These are phyloP conservation scores for Malus hybrid DNA, from an alignment of 331 rosid genomes.

Conservation along the genomic window DNA sequence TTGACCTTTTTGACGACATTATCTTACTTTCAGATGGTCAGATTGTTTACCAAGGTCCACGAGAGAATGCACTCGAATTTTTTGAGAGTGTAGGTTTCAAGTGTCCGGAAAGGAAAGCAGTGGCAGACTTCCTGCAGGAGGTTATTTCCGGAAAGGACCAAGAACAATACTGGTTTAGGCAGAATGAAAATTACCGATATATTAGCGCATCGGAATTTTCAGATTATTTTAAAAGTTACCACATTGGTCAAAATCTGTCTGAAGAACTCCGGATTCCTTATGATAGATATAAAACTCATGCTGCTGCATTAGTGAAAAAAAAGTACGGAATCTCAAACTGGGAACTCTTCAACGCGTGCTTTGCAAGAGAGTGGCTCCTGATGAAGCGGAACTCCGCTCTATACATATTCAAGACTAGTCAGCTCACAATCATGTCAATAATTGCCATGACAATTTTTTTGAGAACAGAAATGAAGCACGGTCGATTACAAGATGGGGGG, in stretches of 20 bases:
- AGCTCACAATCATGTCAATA: conserved; percentile 45
- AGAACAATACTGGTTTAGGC: conserved; percentile 45
- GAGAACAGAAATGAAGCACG: conserved; percentile 41
- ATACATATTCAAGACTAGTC: conserved; percentile 50
- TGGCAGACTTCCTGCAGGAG: conserved; percentile 56
- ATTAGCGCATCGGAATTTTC: conserved; percentile 31
- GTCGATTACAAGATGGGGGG: conserved; percentile 38
- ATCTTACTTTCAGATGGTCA: conserved; percentile 57
- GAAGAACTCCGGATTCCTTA: conserved; percentile 37
- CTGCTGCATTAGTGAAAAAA: conserved; percentile 39
- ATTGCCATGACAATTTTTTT: conserved; percentile 46
- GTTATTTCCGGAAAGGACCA: conserved; percentile 57
- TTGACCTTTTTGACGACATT: conserved; percentile 51
- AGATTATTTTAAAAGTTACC: conserved; percentile 20
- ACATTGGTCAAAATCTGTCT: conserved; percentile 29
- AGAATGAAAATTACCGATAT: conserved; percentile 29
- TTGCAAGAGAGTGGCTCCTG: conserved; percentile 58
- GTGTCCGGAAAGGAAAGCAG: conserved; percentile 60
- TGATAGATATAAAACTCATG: conserved; percentile 36
- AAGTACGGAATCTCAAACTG: conserved; percentile 45
- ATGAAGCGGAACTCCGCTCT: conserved; percentile 40
- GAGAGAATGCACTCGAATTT: conserved; percentile 34
- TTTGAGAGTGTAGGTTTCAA: conserved; percentile 43
- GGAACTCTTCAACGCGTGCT: conserved; percentile 53
- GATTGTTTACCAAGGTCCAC: conserved; percentile 57